Evolutionary conservation across 306 rosid species (phyloP), one percentile per base, ranked within the genome.

Genomic region (Carpinus fangiana): DNA sequence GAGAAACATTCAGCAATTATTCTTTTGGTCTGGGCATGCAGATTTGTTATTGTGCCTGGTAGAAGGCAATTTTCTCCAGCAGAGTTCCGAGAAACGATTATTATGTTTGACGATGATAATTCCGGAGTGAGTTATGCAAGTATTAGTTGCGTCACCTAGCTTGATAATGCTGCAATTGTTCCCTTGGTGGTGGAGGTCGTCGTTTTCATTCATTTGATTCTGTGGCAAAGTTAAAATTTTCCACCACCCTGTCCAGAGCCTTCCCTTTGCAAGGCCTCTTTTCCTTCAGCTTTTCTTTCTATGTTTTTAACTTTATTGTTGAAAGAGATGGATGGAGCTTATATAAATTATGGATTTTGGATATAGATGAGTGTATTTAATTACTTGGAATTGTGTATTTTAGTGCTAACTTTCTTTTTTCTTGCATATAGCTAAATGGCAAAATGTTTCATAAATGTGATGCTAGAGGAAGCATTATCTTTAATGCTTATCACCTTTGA

Each of bases 1-100:
- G 77, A 72, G 76, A 76, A 72, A 80, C 78, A 70, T 79, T 80
- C 61, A 75, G 81, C 66, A 71, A 36, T 62, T 77, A 71, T 79
- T 74, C 51, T 80, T 86, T 79, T 83, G 77, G 67, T 85, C 81
- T 81, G 87, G 85, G 78, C 66, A 73, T 87, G 91, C 90, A 87
- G 86, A 79, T 85, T 72, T 51, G 76, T 83, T 77, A 47, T 28
- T 61, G 28, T 65, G 88, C 87, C 84, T 75, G 62, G 72, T 70
- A 76, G 52, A 46, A 62, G 90, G 81, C 83, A 73, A 65, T 70
- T 77, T 82, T 77, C 74, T 59, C 78, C 68, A 51, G 75, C 41
- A 23, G 78, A 75, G 75, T 80, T 41, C 76, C 38, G 79, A 74
- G 17, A 79, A 41, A 73, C 76, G 76, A 76, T 75, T 64, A 76